Conservation (phyloP, 768 basidiomycete species). For the Amyloporia xantha region DNA sequence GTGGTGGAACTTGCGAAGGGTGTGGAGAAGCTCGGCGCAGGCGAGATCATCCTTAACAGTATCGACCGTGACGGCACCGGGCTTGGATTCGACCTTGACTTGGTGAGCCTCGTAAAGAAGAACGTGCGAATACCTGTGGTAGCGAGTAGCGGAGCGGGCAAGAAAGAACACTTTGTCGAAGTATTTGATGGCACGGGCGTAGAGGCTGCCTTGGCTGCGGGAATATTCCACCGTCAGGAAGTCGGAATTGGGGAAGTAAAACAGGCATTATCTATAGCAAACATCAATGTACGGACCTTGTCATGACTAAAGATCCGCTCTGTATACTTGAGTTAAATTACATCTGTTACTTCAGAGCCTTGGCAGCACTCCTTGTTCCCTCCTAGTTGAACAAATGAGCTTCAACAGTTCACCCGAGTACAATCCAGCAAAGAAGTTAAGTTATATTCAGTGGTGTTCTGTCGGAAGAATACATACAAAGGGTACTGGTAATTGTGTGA, state of each 20-base stretch:
- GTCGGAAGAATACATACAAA: neutral
- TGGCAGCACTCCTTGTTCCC: neutral
- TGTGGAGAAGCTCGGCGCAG: conserved; percentile 87
- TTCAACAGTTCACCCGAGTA: too few species aligned
- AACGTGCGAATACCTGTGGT: conserved; percentile 88
- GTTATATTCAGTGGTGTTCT: neutral
- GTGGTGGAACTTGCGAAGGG: conserved; percentile 89
- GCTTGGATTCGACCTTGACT: conserved; percentile 82
- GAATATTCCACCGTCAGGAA: conserved; percentile 91
- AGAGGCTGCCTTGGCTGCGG: conserved; percentile 92
- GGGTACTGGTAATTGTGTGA: neutral
- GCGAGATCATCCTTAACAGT: conserved; percentile 91
- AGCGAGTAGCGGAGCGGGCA: conserved; percentile 91
- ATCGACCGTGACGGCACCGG: conserved; percentile 91
- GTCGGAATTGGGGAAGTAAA: conserved; percentile 84
- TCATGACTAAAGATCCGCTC: neutral
- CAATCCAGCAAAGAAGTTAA: too few species aligned
- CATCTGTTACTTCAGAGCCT: neutral
- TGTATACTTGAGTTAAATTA: neutral
- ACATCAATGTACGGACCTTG: conserved; percentile 41
- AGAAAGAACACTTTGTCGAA: conserved; percentile 74
- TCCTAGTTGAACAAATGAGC: too few species aligned
- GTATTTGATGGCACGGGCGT: conserved; percentile 76
- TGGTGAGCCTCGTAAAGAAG: conserved; percentile 68
- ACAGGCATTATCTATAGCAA: conserved; percentile 36